phyloP scores from a whole-genome alignment of 805 yeast species.

The Wickerhamomyces tratensis region DNA sequence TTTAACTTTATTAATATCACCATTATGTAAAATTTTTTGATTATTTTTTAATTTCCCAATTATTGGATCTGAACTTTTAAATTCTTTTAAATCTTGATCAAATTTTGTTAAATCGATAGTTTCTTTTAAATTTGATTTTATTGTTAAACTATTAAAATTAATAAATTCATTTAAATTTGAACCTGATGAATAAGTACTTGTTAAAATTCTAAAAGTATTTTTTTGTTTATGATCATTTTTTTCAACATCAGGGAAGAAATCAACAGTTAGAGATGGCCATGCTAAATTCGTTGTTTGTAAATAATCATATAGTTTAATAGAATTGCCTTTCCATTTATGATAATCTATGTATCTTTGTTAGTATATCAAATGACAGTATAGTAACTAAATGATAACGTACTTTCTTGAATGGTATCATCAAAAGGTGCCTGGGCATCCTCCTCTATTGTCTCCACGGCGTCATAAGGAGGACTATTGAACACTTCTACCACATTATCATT shows the following conservation, averaged over 20 bases:
- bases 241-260: conserved; percentile 49
- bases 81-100: conserved; percentile 24
- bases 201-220: conserved; percentile 34
- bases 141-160: conserved; percentile 22
- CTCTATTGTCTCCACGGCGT: too few species aligned
- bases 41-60: conserved; percentile 28
- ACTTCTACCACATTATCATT: too few species aligned
- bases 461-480: too few species aligned
- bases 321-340: conserved; percentile 66
- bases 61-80: conserved; percentile 20
- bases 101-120: conserved; percentile 22
- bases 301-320: conserved; percentile 66
- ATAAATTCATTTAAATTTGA: conserved; percentile 37
- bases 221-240: conserved; percentile 11
- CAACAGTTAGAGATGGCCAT: conserved; percentile 64
- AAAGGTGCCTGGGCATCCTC: not conserved
- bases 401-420: not conserved
- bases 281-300: conserved; percentile 58
- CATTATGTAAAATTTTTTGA: conserved; percentile 58
- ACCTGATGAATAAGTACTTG: conserved; percentile 60
- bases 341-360: conserved; percentile 16
- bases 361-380: not conserved
- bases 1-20: conserved; percentile 65
- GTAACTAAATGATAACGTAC: too few species aligned
- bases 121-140: conserved; percentile 14